Evolutionary conservation across 305 asterid species (phyloP).

Genomic region (Solanum aculeatissimum): DNA sequence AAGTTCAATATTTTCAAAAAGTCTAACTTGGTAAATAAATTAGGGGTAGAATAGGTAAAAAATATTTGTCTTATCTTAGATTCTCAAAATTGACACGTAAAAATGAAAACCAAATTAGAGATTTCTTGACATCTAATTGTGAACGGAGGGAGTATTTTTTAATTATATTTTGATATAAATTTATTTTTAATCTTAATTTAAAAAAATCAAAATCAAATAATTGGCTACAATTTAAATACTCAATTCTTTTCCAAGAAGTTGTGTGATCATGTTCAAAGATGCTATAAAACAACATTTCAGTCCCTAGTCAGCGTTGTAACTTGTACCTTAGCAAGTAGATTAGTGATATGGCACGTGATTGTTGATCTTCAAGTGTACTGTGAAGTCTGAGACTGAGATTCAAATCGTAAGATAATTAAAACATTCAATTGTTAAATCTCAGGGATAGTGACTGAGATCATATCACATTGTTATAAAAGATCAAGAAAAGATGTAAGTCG

Average conservation of each 20-base stretch:
- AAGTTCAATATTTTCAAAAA: too few species aligned
- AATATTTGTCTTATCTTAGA: too few species aligned
- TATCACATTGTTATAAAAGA: background rate
- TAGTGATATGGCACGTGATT: background rate
- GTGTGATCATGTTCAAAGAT: background rate
- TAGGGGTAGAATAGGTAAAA: too few species aligned
- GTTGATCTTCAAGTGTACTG: background rate
- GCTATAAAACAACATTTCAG: background rate
- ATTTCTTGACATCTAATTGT: too few species aligned
- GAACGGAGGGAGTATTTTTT: too few species aligned
- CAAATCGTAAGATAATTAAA: background rate
- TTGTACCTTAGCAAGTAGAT: background rate
- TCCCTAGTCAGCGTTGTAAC: background rate
- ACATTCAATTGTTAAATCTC: background rate
- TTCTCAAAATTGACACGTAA: too few species aligned
- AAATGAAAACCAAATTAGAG: too few species aligned
- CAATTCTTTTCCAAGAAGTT: background rate
- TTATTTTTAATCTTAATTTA: background rate
- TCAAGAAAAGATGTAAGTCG: background rate
- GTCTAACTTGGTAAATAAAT: too few species aligned
- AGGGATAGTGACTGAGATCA: background rate
- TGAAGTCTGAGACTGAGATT: background rate
- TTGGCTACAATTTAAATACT: background rate
- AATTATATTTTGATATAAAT: background rate
- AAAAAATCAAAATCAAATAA: background rate